phyloP scores from a whole-genome alignment of 169 alveolate species.

The Cryptosporidium parvum region DNA sequence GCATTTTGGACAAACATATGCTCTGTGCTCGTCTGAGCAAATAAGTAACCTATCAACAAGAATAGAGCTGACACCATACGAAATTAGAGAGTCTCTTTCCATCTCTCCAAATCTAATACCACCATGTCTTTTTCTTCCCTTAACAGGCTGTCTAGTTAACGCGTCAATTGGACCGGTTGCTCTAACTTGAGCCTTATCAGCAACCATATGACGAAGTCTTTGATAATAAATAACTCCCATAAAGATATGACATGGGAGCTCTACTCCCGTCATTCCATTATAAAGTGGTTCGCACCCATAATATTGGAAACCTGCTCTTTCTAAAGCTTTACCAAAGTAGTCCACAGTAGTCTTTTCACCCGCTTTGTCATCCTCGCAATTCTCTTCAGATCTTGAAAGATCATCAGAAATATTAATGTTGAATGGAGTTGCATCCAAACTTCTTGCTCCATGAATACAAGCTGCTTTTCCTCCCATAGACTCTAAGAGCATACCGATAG shows the following conservation, averaged over 20 bases:
- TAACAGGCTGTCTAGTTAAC: slow-evolving; percentile 98
- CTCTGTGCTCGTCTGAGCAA: slow-evolving; percentile 98
- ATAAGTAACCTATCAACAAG: slow-evolving; percentile 96
- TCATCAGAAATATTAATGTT: slow-evolving; percentile 81
- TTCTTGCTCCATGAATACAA: slow-evolving; percentile 93
- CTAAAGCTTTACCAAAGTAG: slow-evolving; percentile 80
- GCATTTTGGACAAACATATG: slow-evolving; percentile 97
- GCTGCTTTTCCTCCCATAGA: slow-evolving; percentile 99
- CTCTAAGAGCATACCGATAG: slow-evolving; percentile 99
- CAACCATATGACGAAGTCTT: slow-evolving; percentile 99
- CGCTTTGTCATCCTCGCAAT: slow-evolving; percentile 17
- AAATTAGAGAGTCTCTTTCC: slow-evolving; percentile 99
- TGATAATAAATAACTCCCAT: slow-evolving; percentile 98
- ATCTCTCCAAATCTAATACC: slow-evolving; percentile 99
- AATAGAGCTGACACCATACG: slow-evolving; percentile 98
- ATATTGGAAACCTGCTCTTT: slow-evolving; percentile 82
- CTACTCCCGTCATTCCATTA: slow-evolving; percentile 97
- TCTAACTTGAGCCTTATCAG: slow-evolving; percentile 95
- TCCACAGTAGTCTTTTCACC: slow-evolving; percentile 72
- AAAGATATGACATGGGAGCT: slow-evolving; percentile 97
- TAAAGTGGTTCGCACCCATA: slow-evolving; percentile 98
- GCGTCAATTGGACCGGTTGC: slow-evolving; percentile 99
- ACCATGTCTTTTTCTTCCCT: slow-evolving; percentile 99
- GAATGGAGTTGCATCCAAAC: slow-evolving; percentile 90
- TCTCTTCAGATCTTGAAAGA: slow-evolving; percentile 35